Conservation (phyloP, 176 grass and related monocot genomes). For the Oryza brachyantha region DNA sequence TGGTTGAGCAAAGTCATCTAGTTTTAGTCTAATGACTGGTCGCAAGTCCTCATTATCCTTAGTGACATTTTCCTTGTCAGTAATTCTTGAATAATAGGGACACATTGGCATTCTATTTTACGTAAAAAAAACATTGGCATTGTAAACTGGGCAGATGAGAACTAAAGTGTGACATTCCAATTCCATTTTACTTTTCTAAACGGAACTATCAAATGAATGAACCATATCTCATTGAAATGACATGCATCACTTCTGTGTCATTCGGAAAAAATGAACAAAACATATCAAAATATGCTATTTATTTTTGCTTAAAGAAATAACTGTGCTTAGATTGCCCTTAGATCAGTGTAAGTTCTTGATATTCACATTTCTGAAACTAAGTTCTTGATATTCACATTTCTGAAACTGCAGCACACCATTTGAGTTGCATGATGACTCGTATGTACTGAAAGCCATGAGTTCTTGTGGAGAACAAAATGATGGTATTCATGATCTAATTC, state of each 20-base stretch:
- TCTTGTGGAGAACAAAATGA: conserved; percentile 53
- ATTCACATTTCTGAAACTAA: conserved; percentile 22
- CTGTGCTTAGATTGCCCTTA: background rate
- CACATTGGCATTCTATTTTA: background rate
- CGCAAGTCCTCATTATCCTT: background rate
- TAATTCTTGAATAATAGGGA: background rate
- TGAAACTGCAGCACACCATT: conserved; percentile 80
- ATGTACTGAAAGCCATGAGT: conserved; percentile 86
- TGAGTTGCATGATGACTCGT: conserved; percentile 89
- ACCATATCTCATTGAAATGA: too few species aligned
- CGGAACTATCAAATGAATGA: background rate
- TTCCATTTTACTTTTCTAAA: background rate
- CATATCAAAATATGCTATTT: too few species aligned
- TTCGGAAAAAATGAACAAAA: background rate
- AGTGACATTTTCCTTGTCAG: background rate
- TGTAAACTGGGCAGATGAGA: conserved; percentile 11
- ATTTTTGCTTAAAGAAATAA: conserved; percentile 13
- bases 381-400: conserved; percentile 7
- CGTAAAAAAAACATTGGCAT: background rate
- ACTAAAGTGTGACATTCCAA: background rate
- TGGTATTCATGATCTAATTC: conserved; percentile 16
- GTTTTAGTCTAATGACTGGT: background rate
- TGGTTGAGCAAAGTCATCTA: background rate
- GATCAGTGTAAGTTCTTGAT: background rate
- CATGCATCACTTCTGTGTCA: too few species aligned